Evolutionary conservation across 2,329 filamentous ascomycete species (phyloP).

Genomic region (Verticillium nonalfalfae): DNA sequence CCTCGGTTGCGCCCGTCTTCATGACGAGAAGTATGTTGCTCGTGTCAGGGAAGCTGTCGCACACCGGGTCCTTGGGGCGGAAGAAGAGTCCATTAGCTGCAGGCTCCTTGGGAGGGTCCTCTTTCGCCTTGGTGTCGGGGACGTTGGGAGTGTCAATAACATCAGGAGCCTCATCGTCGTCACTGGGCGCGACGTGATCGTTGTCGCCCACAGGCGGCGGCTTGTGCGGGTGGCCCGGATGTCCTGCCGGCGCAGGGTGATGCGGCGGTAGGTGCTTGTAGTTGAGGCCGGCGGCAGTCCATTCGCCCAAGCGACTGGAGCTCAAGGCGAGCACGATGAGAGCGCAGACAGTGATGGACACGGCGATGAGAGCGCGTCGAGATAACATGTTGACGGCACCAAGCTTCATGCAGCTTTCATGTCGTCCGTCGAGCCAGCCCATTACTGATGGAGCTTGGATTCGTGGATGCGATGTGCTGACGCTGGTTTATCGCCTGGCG

Average conservation of each 20-base stretch:
- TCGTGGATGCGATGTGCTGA: not conserved
- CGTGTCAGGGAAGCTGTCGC: conserved; percentile 34
- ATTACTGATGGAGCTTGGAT: not conserved
- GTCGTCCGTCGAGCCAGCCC: conserved; percentile 1
- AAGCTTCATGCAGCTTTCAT: conserved; percentile 7
- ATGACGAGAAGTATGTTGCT: conserved; percentile 43
- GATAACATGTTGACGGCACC: conserved; percentile 16
- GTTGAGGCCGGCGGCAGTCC: conserved; percentile 20
- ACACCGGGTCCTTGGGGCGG: conserved; percentile 19
- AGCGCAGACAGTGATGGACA: conserved; percentile 19
- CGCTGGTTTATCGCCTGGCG: no score
- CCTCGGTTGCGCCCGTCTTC: conserved; percentile 52
- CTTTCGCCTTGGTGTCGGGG: not conserved
- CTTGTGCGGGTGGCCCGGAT: not conserved
- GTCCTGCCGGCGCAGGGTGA: not conserved
- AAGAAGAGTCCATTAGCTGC: conserved; percentile 8
- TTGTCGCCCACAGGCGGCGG: conserved; percentile 1
- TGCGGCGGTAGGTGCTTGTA: conserved; percentile 12
- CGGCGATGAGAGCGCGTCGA: conserved; percentile 18
- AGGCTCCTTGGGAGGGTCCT: conserved; percentile 6
- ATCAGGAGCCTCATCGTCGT: not conserved
- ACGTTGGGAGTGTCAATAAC: not conserved
- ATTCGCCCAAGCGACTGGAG: conserved; percentile 21
- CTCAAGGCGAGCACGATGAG: conserved; percentile 24
- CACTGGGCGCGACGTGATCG: conserved; percentile 3